Evolutionary conservation across 495 filamentous ascomycete species (phyloP).

Genomic region (Ascodesmis nigricans): DNA sequence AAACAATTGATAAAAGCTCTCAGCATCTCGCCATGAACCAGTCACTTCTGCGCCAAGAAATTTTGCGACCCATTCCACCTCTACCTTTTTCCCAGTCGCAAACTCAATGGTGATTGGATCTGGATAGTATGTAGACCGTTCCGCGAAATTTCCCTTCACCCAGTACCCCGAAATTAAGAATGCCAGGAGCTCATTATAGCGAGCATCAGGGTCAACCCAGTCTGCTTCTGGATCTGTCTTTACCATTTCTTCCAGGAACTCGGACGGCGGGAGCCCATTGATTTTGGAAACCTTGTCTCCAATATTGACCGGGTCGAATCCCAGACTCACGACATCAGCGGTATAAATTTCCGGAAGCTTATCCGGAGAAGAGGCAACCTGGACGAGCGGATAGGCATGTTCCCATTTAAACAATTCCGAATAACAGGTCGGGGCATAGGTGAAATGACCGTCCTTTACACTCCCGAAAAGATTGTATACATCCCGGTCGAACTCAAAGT

Average conservation of each 20-base stretch:
- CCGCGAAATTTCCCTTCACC: conserved; percentile 5
- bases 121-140: conserved; percentile 5
- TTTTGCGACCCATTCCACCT: conserved; percentile 10
- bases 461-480: conserved; percentile 13
- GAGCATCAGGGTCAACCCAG: conserved; percentile 17
- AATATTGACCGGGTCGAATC: background rate
- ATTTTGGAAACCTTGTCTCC: conserved; percentile 10
- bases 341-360: conserved; percentile 8
- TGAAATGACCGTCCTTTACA: conserved; percentile 13
- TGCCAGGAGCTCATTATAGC: conserved; percentile 13
- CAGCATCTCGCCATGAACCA: conserved; percentile 7
- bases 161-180: background rate
- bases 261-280: conserved; percentile 5
- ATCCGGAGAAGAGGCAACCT: conserved; percentile 7
- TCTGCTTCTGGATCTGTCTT: conserved; percentile 8
- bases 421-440: conserved; percentile 7
- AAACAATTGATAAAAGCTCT: conserved; percentile 10
- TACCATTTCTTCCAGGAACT: conserved; percentile 9
- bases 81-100: conserved; percentile 7
- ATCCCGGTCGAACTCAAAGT: conserved; percentile 14
- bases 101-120: conserved; percentile 7
- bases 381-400: conserved; percentile 10
- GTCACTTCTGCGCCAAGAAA: background rate
- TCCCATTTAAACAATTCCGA: conserved; percentile 2
- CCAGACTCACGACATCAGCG: background rate